phyloP scores from a whole-genome alignment of 2,329 filamentous ascomycete genomes.

The Penicillium expansum region DNA sequence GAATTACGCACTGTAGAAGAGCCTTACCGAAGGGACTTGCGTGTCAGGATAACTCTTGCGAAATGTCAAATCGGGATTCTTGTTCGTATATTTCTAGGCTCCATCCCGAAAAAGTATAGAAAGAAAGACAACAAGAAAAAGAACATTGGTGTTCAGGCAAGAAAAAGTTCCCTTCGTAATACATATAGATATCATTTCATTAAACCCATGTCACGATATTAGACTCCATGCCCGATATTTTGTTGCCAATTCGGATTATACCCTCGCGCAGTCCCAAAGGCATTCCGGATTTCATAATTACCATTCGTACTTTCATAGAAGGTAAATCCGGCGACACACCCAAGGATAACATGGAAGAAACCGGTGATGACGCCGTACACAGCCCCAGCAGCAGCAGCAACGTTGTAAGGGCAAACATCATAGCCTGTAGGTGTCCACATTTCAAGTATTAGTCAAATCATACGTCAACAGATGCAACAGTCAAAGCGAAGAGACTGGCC shows the following conservation, averaged over 20 bases:
- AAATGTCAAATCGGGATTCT: neutral
- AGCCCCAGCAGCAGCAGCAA: slow-evolving; percentile 17
- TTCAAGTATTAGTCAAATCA: neutral
- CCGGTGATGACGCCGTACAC: slow-evolving; percentile 17
- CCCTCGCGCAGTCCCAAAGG: slow-evolving; percentile 10
- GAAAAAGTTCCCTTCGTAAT: neutral
- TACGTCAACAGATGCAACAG: neutral
- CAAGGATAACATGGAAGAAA: slow-evolving; percentile 14
- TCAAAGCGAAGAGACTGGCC: neutral
- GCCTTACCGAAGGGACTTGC: neutral
- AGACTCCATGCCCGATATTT: neutral
- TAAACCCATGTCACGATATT: neutral
- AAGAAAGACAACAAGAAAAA: neutral
- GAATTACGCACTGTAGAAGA: no score
- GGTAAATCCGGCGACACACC: slow-evolving; percentile 10
- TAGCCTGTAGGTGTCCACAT: neutral
- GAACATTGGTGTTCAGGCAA: neutral
- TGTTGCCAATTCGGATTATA: slow-evolving; percentile 12
- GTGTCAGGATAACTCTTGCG: neutral
- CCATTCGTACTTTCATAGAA: slow-evolving; percentile 5
- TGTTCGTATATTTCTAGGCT: neutral
- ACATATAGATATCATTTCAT: neutral
- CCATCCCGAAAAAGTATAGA: neutral
- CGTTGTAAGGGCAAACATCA: slow-evolving; percentile 16
- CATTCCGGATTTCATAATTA: slow-evolving; percentile 10